Evolutionary conservation across 139 green algal species (phyloP).

Genomic region (Choricystis sp.): DNA sequence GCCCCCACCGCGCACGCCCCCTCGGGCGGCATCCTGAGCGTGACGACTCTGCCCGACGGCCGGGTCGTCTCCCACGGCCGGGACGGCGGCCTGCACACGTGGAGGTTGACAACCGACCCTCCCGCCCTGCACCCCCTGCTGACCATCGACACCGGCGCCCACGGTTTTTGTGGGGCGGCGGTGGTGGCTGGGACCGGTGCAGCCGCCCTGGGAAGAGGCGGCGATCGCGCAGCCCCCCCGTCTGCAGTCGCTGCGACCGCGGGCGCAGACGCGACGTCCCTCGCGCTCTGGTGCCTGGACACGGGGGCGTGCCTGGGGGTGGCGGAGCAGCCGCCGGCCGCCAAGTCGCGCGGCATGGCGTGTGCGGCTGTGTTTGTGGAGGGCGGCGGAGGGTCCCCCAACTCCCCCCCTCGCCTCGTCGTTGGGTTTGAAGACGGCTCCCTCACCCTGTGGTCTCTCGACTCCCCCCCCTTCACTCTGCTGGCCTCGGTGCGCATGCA

Average conservation of each 20-base stretch:
- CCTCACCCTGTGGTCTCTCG: background rate
- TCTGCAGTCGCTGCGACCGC: background rate
- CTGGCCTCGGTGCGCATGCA: background rate
- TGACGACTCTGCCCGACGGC: background rate
- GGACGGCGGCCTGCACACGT: slow-evolving; percentile 13
- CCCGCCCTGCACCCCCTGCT: background rate
- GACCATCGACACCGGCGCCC: background rate
- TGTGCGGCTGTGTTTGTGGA: background rate
- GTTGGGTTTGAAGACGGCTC: background rate
- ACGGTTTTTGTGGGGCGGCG: background rate
- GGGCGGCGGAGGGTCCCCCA: background rate
- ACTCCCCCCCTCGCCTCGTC: background rate
- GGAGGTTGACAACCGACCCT: slow-evolving; percentile 2
- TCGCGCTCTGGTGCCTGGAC: background rate
- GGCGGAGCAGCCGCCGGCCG: too few relatives aligned
- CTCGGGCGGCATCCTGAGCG: slow-evolving; percentile 14
- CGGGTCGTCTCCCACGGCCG: slow-evolving; percentile 20
- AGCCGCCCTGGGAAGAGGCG: background rate
- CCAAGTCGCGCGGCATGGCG: background rate
- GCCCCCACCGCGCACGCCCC: slow-evolving; percentile 13
- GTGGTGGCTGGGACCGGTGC: background rate
- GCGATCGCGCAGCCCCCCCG: too few relatives aligned
- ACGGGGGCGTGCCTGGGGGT: background rate
- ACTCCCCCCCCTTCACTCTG: background rate
- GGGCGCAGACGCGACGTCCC: background rate